Evolutionary conservation across 805 yeast genomes (phyloP).

Genomic region (Middelhovenomyces tepae): DNA sequence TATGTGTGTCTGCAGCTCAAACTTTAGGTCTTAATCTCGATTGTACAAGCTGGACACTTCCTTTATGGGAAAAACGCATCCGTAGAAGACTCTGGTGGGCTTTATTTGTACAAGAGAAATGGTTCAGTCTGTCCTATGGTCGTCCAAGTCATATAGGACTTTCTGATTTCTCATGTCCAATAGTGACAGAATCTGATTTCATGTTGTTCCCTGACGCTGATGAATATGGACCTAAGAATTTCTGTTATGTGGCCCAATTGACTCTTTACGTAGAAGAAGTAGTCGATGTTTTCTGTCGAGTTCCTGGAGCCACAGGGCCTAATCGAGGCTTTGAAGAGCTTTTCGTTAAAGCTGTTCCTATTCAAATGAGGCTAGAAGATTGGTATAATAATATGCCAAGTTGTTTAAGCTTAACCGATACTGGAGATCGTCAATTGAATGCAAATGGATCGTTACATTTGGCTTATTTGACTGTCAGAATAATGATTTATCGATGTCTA

Average conservation of each 20-base stretch:
- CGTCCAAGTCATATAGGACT: conserved; percentile 49
- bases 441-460: conserved; percentile 21
- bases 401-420: conserved; percentile 16
- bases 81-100: conserved; percentile 5
- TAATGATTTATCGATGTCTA: conserved; percentile 19
- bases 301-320: too few relatives aligned
- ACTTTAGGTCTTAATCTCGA: conserved; percentile 3
- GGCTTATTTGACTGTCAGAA: conserved; percentile 24
- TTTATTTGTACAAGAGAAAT: conserved; percentile 3
- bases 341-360: conserved; percentile 34
- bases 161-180: not conserved
- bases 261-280: too few relatives aligned
- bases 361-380: conserved; percentile 13
- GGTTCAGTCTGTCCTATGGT: conserved; percentile 6
- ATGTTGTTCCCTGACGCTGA: conserved; percentile 2
- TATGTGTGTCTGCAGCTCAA: conserved; percentile 2
- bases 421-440: conserved; percentile 15
- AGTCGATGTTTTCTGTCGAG: too few relatives aligned
- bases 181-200: conserved; percentile 38
- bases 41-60: conserved; percentile 2
- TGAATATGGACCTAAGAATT: conserved; percentile 6
- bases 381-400: conserved; percentile 23
- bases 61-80: conserved; percentile 4
- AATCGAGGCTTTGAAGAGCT: too few relatives aligned
- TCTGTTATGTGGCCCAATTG: conserved; percentile 1